phyloP scores from a whole-genome alignment of 495 filamentous ascomycete species.

The Aspergillus sclerotioniger region DNA sequence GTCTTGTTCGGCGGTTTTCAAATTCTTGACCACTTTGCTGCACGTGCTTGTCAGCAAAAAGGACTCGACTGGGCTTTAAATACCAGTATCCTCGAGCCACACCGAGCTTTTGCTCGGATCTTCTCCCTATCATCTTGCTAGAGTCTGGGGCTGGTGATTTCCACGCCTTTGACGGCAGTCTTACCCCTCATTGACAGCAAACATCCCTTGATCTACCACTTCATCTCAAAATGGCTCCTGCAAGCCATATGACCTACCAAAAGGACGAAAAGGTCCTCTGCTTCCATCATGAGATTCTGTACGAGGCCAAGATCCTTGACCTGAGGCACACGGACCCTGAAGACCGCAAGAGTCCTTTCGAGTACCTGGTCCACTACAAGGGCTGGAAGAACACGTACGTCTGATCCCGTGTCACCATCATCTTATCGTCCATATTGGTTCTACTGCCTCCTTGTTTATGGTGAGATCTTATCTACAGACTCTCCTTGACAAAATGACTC shows the following conservation, averaged over 20 bases:
- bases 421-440: neutral
- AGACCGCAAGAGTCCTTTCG: constrained; percentile 70
- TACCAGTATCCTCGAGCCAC: neutral
- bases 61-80: neutral
- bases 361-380: constrained; percentile 96
- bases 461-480: constrained; percentile 1
- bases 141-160: neutral
- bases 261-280: constrained; percentile 95
- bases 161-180: neutral
- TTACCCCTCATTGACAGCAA: neutral
- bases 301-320: constrained; percentile 94
- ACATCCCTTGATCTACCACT: neutral
- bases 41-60: constrained; percentile 1
- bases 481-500: neutral
- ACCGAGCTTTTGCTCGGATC: neutral
- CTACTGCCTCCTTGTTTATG: neutral
- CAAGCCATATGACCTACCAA: constrained; percentile 59
- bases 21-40: neutral
- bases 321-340: constrained; percentile 58
- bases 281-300: constrained; percentile 94
- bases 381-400: constrained; percentile 97
- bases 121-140: neutral
- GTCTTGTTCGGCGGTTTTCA: no score
- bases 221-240: constrained; percentile 56
- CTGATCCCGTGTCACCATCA: constrained; percentile 1